Base-by-base conservation (phyloP, 257 asterid genomes). In the Plantago major region DNA sequence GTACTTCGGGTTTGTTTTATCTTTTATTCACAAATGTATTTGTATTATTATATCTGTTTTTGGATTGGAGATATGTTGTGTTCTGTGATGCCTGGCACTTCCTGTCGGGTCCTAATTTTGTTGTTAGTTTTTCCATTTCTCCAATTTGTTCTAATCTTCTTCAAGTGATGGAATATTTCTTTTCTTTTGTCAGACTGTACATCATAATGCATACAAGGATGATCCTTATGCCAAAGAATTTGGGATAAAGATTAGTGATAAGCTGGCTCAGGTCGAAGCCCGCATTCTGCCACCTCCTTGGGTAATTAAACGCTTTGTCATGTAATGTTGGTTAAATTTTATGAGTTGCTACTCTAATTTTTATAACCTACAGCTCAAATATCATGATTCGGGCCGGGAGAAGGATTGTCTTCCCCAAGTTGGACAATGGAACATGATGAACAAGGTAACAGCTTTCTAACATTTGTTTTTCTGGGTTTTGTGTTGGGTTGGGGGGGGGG, bases 381-480 rank as follows among this genome's bases (percentile, higher is more conserved):
- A 93, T 76, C 94, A 89, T 65, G 99, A 93, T 54, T 82, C 95
- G 5, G 97, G 99, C 9, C 79, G 96, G 38, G 97, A 89, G 81
- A 93, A 72, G 72, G 95, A 89, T 62, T 89, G 97, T 58, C 83
- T 84, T 52, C 99, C 99, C 0, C 92, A 87, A 78, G 95, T 89
- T 65, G 99, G 99, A 18, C 97, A 93, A 56, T 92, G 99, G 99
- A 89, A 92, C 15, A 92, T 92, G 99, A 89, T 86, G 99, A 86
- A 92, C n/a, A 89, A 89, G 96, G 99, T 92, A 63, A 33, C 45
- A 28, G 37, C 3, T 11, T 46, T 40, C 56, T 26, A 13, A 43
- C 17, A 9, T 52, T 70, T 9, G 9, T 57, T 47, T 19, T 62
- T n/a, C n/a, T n/a, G n/a, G 1, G 46, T 15, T 47, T 8, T 7